Evolutionary conservation across 257 asterid species (phyloP), one percentile per base, ranked within the genome.

Genomic region (Plectranthus barbatus): DNA sequence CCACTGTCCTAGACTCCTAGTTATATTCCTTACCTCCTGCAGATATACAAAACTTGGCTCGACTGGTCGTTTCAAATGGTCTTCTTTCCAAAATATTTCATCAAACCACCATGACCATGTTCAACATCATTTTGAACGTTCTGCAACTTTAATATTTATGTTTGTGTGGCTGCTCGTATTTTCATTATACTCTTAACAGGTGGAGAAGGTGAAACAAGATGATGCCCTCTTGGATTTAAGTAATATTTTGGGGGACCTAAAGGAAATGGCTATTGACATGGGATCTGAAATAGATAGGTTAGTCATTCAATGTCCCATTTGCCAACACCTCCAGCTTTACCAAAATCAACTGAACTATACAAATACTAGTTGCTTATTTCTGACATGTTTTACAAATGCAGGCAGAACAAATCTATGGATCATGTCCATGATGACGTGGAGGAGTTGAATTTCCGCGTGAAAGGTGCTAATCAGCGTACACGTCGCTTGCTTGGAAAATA

Each of bases 191-290:
- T 47, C 31, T n/a, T 50, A 67, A 68, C 82, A 87, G 94, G 87
- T 81, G 5, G 94, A 87, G 69, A 80, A 84, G 67, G 66, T 64
- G 55, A 88, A 85, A 72, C 91, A 88, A 79, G 94, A 88, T 42
- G 91, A 88, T 15, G 82, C 80, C 50, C 73, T 88, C 42, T 60
- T 76, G 9, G 96, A 81, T 73, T 72, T 88, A 37, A 88, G 96
- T 63, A 72, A 77, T 54, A 65, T 88, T 10, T 61, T 88, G 82
- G 89, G 86, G 36, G 96, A 88, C 64, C 80, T 88, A 39, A 88
- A 85, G 84, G 76, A 77, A 23, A 88, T 88, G 96, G 94, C 94
- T 60, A 21, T 85, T 31, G 91, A 83, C 74, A 88, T 88, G 96
- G 94, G 94, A 4, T 81, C 79, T 60, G 96, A 85, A 83, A 83